Base-by-base conservation (phyloP, 768 basidiomycete species). In the Amylocystis lapponica region DNA sequence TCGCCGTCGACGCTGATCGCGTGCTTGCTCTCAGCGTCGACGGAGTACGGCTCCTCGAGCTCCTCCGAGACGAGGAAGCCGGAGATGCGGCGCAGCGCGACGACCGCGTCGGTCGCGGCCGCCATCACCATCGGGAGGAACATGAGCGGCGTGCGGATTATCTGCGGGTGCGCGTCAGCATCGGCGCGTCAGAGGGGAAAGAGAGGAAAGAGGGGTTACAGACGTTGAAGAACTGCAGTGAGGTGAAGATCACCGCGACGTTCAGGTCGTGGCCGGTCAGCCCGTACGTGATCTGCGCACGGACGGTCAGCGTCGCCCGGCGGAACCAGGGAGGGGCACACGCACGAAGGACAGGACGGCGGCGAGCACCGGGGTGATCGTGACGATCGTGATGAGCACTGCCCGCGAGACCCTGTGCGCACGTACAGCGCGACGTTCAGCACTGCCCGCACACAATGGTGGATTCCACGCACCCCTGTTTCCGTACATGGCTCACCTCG, bases 51-150 rank as follows among this genome's bases (percentile, higher is more conserved):
- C 36, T 84, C 79, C 6, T 77, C 74, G 13, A 87, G 68, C 17
- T 81, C 69, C 58, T 98, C 94, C 1, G 91, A 90, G 44, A 81
- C 81, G 57, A 95, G 93, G 33, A 93, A 86, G 3, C 75, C 77
- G 45, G 76, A 71, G 5, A 97, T 73, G 35, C 94, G 86, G 12
- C 68, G 66, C n/a, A 77, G 70, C 3, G 93, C 94, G 53, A 86
- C 91, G 34, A 72, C 62, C 1, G 92, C 93, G 53, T 97, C 94
- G 2, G 88, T 65, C 12, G 73, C 58, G 23, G 60, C 57, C 5
- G 73, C 68, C 27, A 82, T 57, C 14, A 76, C 72, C 39, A 80
- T 56, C 0, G 82, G 81, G 41, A 83, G 62, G 41, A 76, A 60
- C n/a, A 73, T 53, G 16, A 84, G 66, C 3, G 82, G 82, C 6